Base-by-base conservation (phyloP, 148 eudicot species). In the Rhododendron williamsianum region DNA sequence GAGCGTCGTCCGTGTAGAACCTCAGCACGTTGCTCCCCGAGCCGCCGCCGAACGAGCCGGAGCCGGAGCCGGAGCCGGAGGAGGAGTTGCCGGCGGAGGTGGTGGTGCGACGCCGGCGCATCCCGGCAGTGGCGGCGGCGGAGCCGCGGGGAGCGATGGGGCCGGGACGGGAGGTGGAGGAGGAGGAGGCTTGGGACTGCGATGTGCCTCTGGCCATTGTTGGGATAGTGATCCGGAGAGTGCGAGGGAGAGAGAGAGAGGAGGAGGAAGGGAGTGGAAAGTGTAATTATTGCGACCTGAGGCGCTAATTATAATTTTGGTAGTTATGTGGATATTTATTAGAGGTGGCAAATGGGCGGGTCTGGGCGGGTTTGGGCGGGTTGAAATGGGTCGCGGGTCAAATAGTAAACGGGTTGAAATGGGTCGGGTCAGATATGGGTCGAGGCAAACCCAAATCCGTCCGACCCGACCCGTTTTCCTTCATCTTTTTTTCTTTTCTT, bases 1-100 rank as follows among this genome's bases (percentile, higher is more conserved):
- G 95, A 25, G 95, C 91, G 76, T 93, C 96, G 78, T 93, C 96
- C 1, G 96, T 93, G 88, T 93, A 93, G 84, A 93, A 93, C 48
- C 94, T 83, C 21, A 93, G 92, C 90, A 93, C 90, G 88, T 91
- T 93, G 71, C 89, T 73, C 2, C 86, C 86, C 9, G 38, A 30
- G 76, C 38, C 38, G 7, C 19, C 74, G 7, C 76, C 38, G 38
- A 71, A 71, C 2, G 35, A 25, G 74, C 36, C 74, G 38, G 84
- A 89, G 30, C 85, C 52, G 13, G 27, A 27, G n/a, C n/a, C n/a
- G n/a, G n/a, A n/a, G n/a, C n/a, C n/a, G 35, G 82, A 67, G 25
- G 82, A 80, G 21, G 82, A 65, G 58, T 38, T 51, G 18, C 48
- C 60, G 46, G 89, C 56, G 56, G 89, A 58, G 74, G 71, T 19